These are phyloP conservation scores for Dioscorea dumetorum DNA, from an alignment of 106 monocot species.

Conservation along the genomic window DNA sequence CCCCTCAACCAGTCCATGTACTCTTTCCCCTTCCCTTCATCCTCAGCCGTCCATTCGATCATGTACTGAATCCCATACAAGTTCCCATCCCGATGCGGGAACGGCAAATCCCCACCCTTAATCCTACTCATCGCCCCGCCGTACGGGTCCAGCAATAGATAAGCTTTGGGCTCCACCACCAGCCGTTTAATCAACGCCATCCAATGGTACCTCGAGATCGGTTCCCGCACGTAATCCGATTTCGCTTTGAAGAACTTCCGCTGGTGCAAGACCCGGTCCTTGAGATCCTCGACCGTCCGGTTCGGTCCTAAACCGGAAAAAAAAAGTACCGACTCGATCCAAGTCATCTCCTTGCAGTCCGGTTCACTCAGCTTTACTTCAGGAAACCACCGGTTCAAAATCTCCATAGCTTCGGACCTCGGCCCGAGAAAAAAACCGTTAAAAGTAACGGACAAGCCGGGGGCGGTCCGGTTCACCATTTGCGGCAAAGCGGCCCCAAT, in stretches of 20 bases:
- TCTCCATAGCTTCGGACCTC: slow-evolving; percentile 1
- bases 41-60: slow-evolving; percentile 37
- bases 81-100: slow-evolving; percentile 52
- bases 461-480: no score
- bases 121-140: slow-evolving; percentile 50
- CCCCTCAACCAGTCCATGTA: slow-evolving; percentile 33
- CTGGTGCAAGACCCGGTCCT: slow-evolving; percentile 15
- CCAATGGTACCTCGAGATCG: slow-evolving; percentile 10
- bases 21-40: slow-evolving; percentile 12
- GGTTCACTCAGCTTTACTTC: slow-evolving; percentile 9
- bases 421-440: slow-evolving; percentile 42
- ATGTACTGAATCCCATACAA: slow-evolving; percentile 47
- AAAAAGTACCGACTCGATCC: slow-evolving; percentile 44
- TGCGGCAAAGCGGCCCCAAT: slow-evolving; percentile 25
- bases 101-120: slow-evolving; percentile 24
- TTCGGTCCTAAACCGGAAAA: slow-evolving; percentile 37
- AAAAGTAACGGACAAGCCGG: slow-evolving; percentile 42
- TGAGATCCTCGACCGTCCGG: slow-evolving; percentile 25
- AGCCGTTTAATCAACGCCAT: slow-evolving; percentile 7
- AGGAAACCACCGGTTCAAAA: slow-evolving; percentile 16
- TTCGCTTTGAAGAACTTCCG: slow-evolving; percentile 67
- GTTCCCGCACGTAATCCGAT: slow-evolving; percentile 48
- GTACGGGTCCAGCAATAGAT: slow-evolving; percentile 62
- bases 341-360: slow-evolving; percentile 41
- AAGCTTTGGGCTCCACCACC: slow-evolving; percentile 28